Base-by-base conservation (phyloP, 345 rosid genomes). In the Dimocarpus longan region DNA sequence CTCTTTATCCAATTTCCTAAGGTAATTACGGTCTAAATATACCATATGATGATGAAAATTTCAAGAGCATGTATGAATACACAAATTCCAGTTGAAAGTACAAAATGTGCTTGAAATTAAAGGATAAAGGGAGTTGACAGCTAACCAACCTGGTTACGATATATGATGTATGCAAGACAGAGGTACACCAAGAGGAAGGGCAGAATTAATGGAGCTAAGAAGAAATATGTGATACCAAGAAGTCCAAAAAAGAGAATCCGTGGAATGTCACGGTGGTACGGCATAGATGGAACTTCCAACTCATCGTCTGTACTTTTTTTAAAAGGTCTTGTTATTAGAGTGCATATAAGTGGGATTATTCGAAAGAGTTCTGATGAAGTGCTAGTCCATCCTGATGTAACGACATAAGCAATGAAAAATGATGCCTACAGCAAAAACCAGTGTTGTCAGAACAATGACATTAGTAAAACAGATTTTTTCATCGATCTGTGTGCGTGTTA, bases 301-400 rank as follows among this genome's bases (percentile, higher is more conserved):
- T 92, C 98, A 13, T 88, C 88, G 40, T 90, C 90, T 44, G 78
- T 57, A 68, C 83, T 79, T 76, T 85, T 82, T 73, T 80, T 72
- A 40, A 85, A 91, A 54, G 96, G 93, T 83, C 87, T 86, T 37
- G 79, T 86, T 8, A 88, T 66, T 57, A 87, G 82, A 84, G 88
- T 86, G 77, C 88, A 84, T 70, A 90, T 78, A 77, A 95, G 79
- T 39, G 98, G 97, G 86, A 91, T 77, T 65, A 93, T 82, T 12
- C 94, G 98, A 74, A 92, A 91, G 85, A 95, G 98, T 82, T 95
- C 99, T 1, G 96, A 88, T 46, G 93, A 85, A 76, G 91, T 81
- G 86, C 93, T 88, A 0, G 99, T 93, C 99, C 99, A 95, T 82
- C 99, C 98, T 13, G 98, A 91, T 52, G 99, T 95, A 48, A 95